Evolutionary conservation across 2,329 filamentous ascomycete genomes (phyloP), one percentile per base, ranked within the genome.

Genomic region (Thelonectria blattea): DNA sequence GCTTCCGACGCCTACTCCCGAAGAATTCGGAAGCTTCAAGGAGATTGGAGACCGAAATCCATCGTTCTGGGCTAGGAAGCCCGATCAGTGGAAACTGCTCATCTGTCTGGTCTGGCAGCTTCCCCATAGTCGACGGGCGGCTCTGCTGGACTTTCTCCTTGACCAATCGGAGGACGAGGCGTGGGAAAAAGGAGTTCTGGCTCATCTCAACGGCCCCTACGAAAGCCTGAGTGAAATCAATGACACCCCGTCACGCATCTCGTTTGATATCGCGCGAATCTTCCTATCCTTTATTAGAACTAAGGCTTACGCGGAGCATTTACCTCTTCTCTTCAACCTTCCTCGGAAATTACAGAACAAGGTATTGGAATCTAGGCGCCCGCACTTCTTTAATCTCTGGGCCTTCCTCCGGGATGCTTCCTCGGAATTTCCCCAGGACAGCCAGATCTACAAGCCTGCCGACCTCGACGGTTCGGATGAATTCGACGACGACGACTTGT

Each of bases 41-140:
- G 58, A 64, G 30, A 71, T 76, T 42, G 68, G 66, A 5, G 53
- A 56, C 12, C 20, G 56, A 18, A 6, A 59, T 3, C 48, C 63
- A 7, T 64, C 39, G 10, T 63, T 67, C n/a, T 76, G 74, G 71
- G 64, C 62, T 4, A 72, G 65, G 18, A 37, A 43, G 12, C 64
- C 62, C 24, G 74, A 76, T 46, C 65, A 72, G 5, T 73, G 70
- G 68, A 71, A 67, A 39, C 60, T 77, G 10, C 46, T 71, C 8
- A 65, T 76, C 24, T 66, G 66, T 45, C 53, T 76, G 5, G 52
- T 77, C 5, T 74, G 70, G 69, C 72, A 63, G 18, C 61, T 77
- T 15, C 56, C 61, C 7, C 73, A 75, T 45, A 46, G 47, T 20
- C 70, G 73, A 30, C 72, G 75, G 46, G 67, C 56, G 17, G 60